Percentiles rank a stretch among this genome's conserved stretches.
Conservation (phyloP, 768 basidiomycete species). For the Cystofilobasidium macerans region DNA sequence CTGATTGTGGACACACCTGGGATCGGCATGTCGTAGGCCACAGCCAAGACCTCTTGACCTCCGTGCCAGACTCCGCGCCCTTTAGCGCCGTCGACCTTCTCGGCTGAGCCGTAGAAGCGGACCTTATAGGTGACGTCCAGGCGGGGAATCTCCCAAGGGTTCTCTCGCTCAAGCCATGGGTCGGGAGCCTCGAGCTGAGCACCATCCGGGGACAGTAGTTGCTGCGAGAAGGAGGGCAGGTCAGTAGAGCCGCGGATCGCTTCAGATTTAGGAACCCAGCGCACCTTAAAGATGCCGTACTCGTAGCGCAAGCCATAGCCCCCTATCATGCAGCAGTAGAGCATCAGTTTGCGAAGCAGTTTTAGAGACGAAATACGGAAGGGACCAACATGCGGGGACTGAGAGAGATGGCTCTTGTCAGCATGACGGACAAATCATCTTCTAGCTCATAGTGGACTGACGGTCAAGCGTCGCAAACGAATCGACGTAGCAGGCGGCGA, state of each 20-base stretch:
- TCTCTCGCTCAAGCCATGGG: slow-evolving; percentile 70
- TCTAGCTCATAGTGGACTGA: too few species aligned
- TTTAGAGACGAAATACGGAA: too few species aligned
- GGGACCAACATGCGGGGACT: too few species aligned
- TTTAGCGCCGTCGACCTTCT: slow-evolving; percentile 44
- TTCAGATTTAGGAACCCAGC: too few species aligned
- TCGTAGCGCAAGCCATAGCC: slow-evolving; percentile 84
- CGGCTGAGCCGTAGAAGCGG: slow-evolving; percentile 77
- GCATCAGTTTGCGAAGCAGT: too few species aligned
- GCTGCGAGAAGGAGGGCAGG: neutral
- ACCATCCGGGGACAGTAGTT: slow-evolving; percentile 32
- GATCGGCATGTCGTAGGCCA: slow-evolving; percentile 91
- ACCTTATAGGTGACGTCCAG: slow-evolving; percentile 56
- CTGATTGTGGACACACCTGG: slow-evolving; percentile 43
- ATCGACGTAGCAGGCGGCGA: slow-evolving; percentile 89
- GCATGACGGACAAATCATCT: too few species aligned
- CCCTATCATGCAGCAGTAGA: too few species aligned
- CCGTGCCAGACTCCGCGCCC: slow-evolving; percentile 48
- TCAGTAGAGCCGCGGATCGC: neutral
- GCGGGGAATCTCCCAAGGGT: slow-evolving; percentile 39
- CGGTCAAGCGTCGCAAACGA: slow-evolving; percentile 77
- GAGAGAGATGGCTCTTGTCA: too few species aligned
- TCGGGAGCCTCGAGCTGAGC: slow-evolving; percentile 44
- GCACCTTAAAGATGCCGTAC: slow-evolving; percentile 97
- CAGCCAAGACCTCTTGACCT: slow-evolving; percentile 84